Base-by-base conservation (phyloP, 345 rosid genomes). In the Pugionium cornutum region DNA sequence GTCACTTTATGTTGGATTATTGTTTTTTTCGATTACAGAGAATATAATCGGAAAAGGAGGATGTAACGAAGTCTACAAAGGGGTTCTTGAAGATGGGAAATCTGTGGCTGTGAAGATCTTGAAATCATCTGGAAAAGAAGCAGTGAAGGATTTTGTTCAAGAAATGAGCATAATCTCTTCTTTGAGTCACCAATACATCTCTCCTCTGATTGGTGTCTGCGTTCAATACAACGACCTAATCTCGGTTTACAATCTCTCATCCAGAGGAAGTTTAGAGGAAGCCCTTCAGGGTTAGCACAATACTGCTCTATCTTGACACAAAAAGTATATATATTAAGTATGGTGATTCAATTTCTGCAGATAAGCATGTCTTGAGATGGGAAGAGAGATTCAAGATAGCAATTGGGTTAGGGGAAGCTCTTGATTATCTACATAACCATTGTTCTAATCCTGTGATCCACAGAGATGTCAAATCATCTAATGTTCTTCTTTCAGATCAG, bases 391-490 rank as follows among this genome's bases (percentile, higher is more conserved):
- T 76, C 52, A 74, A 72, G 9, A 53, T 94, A 59, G 95, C 95
- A 42, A 58, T 80, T 8, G 85, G 82, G 44, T 77, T 90, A 39
- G 95, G 88, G 1, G 96, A 88, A 70, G 95, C 96, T 43, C 76
- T 94, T 62, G 64, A 81, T 68, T 82, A 85, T 78, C 73, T 94
- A 4, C 97, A 94, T 67, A 82, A 68, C 8, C 83, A 82, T 73
- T 78, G 81, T 78, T 72, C 88, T 49, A 83, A 58, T 53, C 92
- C 92, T 4, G 87, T 90, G n/a, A 85, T 94, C 61, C 99, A 94
- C 26, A 81, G 97, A 62, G 99, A 94, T 72, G 81, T 90, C 73
- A 94, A 94, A 75, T 86, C 96, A 53, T 86, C 97, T 0, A 94
- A 94, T 77, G 85, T 94, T 70, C 99, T 94, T 74, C 83, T 94